Percentiles rank a stretch among this genome's conserved stretches.
Conservation (phyloP, 805 yeast species). For the Lipomyces spencermartinsiae region DNA sequence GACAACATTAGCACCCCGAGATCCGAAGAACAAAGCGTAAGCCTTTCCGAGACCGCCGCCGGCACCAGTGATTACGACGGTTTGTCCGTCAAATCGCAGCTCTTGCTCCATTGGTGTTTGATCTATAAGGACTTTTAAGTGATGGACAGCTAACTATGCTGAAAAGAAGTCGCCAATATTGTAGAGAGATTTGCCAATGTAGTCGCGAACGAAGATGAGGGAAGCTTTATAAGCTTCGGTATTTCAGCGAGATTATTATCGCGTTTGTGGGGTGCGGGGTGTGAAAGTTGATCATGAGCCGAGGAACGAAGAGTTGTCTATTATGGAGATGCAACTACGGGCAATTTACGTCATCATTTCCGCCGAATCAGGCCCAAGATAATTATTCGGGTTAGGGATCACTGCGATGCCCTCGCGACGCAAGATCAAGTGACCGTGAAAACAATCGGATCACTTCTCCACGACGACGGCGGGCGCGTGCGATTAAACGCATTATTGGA, state of each 20-base stretch:
- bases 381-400: neutral
- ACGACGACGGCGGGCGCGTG: neutral
- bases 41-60: conserved; percentile 96
- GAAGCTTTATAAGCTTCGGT: neutral
- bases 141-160: neutral
- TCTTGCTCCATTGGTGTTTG: neutral
- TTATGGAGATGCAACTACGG: neutral
- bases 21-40: conserved; percentile 85
- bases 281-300: conserved; percentile 1
- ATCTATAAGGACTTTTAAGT: neutral
- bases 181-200: neutral
- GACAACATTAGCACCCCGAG: conserved; percentile 92
- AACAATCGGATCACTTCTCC: neutral
- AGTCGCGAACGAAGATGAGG: neutral
- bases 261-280: neutral
- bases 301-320: neutral
- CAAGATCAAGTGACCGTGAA: neutral
- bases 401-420: neutral
- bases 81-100: conserved; percentile 74
- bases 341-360: neutral
- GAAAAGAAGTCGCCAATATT: neutral
- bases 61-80: conserved; percentile 93
- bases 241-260: neutral
- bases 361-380: neutral
- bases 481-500: neutral